Evolutionary conservation across 768 basidiomycete species (phyloP).

Genomic region (Ephemerocybe angulata): DNA sequence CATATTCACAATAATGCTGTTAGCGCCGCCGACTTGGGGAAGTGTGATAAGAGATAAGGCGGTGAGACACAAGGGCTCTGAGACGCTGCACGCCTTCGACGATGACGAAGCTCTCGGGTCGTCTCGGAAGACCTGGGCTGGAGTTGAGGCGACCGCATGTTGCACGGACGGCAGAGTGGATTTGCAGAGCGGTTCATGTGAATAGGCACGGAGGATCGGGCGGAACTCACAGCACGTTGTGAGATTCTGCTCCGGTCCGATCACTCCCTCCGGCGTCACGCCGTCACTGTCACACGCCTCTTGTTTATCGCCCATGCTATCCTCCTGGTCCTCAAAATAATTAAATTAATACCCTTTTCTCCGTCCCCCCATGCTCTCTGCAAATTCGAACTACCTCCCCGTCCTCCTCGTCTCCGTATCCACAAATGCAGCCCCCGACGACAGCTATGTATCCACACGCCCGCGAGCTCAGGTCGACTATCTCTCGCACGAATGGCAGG

Average conservation of each 20-base stretch:
- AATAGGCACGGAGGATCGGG: neutral
- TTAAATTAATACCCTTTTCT: slow-evolving; percentile 1
- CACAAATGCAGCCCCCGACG: slow-evolving; percentile 62
- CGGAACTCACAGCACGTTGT: slow-evolving; percentile 1
- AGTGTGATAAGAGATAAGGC: neutral
- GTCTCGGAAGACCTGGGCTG: neutral
- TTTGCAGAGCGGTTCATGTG: neutral
- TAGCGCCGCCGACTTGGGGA: neutral
- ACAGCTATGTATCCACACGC: slow-evolving; percentile 75
- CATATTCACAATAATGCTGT: no score
- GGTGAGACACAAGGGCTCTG: neutral
- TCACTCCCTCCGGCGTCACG: neutral
- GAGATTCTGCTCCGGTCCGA: neutral
- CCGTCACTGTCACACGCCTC: neutral
- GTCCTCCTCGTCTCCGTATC: slow-evolving; percentile 63
- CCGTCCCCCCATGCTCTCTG: slow-evolving; percentile 30
- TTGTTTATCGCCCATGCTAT: slow-evolving; percentile 4
- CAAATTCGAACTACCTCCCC: slow-evolving; percentile 56
- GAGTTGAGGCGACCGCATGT: neutral
- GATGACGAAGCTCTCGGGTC: neutral
- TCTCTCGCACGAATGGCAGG: slow-evolving; percentile 94
- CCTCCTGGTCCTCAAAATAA: neutral
- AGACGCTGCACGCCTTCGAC: neutral
- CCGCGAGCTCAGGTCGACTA: slow-evolving; percentile 97
- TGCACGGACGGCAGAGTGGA: neutral